Evolutionary conservation across 352 stramenopile genomes (phyloP).

Genomic region (Pythium plurisporium): DNA sequence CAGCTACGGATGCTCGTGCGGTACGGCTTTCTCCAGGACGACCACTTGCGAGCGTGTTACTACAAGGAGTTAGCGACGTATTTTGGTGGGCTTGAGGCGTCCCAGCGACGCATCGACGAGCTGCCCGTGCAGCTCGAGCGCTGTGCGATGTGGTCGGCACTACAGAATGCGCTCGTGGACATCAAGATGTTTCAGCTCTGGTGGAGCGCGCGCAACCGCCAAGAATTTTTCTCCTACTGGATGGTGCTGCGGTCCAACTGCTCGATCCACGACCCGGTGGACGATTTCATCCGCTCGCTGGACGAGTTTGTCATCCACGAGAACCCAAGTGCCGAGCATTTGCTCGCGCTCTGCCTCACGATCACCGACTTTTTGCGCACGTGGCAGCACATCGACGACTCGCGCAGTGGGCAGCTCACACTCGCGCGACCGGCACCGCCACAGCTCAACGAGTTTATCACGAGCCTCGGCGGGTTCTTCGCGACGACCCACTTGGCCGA

Average conservation of each 20-base stretch:
- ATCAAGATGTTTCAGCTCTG: constrained; percentile 87
- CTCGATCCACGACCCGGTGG: constrained; percentile 66
- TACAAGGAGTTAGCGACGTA: constrained; percentile 71
- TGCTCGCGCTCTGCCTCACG: constrained; percentile 65
- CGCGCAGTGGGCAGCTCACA: constrained; percentile 8
- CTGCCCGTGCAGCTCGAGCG: constrained; percentile 76
- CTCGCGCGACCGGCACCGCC: constrained; percentile 22
- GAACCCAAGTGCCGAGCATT: constrained; percentile 50
- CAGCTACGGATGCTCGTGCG: constrained; percentile 60
- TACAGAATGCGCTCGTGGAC: constrained; percentile 70
- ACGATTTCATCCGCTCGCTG: constrained; percentile 74
- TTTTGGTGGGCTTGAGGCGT: constrained; percentile 66
- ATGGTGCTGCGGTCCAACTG: constrained; percentile 57
- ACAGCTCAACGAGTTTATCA: constrained; percentile 75
- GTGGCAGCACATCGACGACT: constrained; percentile 55
- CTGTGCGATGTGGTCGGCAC: constrained; percentile 55
- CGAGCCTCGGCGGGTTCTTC: constrained; percentile 49
- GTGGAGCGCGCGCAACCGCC: constrained; percentile 74
- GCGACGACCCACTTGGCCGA: constrained; percentile 46
- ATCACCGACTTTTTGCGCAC: constrained; percentile 75
- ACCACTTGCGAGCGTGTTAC: constrained; percentile 61
- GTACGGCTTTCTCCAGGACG: constrained; percentile 67
- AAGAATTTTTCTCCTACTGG: constrained; percentile 82
- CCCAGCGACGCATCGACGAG: constrained; percentile 72
- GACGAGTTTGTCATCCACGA: constrained; percentile 73